Conservation (phyloP, 148 eudicot species). For the Amaranthus cruentus region DNA sequence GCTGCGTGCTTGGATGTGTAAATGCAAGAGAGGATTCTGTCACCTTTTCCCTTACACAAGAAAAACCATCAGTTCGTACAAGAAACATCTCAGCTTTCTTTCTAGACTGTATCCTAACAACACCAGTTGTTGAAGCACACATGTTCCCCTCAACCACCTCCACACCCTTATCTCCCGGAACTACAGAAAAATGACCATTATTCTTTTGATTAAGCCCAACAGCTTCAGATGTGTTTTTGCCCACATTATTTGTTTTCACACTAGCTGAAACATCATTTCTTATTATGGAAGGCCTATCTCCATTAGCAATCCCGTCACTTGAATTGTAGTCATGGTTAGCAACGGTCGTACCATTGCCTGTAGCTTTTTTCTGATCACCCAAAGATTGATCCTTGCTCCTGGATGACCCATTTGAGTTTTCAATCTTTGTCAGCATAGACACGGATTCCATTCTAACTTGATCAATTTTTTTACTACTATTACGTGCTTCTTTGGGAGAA, state of each 20-base stretch:
- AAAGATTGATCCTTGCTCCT: conserved; percentile 26
- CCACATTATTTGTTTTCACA: conserved; percentile 17
- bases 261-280: conserved; percentile 23
- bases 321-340: conserved; percentile 21
- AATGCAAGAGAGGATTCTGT: conserved; percentile 96
- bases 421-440: conserved; percentile 18
- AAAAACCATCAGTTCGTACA: conserved; percentile 95
- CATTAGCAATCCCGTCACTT: conserved; percentile 24
- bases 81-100: conserved; percentile 98
- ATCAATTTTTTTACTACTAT: conserved; percentile 28
- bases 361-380: conserved; percentile 17
- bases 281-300: conserved; percentile 13
- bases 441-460: conserved; percentile 21
- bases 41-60: conserved; percentile 92
- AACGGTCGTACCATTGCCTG: conserved; percentile 27
- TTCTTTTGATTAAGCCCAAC: conserved; percentile 27
- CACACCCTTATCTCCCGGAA: conserved; percentile 37
- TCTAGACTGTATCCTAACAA: conserved; percentile 88
- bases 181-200: conserved; percentile 28
- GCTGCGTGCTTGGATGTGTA: conserved; percentile 98
- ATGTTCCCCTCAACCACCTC: conserved; percentile 59
- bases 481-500: conserved; percentile 29
- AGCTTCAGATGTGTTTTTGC: conserved; percentile 20
- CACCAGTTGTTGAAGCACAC: conserved; percentile 99
- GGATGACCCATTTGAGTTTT: conserved; percentile 40